Base-by-base conservation (phyloP, 2,329 filamentous ascomycete species). In the Colletotrichum spaethianum region DNA sequence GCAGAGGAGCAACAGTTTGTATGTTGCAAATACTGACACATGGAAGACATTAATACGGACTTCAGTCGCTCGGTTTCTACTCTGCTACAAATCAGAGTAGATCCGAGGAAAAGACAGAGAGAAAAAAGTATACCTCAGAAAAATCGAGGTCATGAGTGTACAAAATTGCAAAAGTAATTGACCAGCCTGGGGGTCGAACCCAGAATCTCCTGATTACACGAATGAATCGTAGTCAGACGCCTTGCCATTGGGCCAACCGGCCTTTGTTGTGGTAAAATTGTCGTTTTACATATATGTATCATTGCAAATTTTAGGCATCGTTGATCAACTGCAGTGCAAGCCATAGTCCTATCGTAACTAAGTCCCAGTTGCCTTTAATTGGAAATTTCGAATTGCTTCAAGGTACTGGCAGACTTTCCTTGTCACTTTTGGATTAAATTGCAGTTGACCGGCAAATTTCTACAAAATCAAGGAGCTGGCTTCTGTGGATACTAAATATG, bases 211-310 rank as follows among this genome's bases (percentile, higher is more conserved):
- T 72, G 65, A 72, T 72, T 53, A 16, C 52, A 33, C 40, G 36
- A 70, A 28, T 4, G n/a, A 53, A n/a, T 83, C 80, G 81, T 82
- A 82, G 81, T 83, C 81, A 83, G 80, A 83, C 81, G 81, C 81
- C 81, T 82, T 83, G 81, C 77, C 81, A 83, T 81, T 81, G 79
- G 79, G 78, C 79, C 79, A 82, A 72, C 69, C 69, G 69, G 69
- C 69, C 69, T 33, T 40, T 65, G 61, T 66, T 63, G 53, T 36
- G 26, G 52, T 57, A 31, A 50, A 40, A 57, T 36, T 70, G 2
- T 5, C 8, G 8, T 36, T 33, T 4, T 8, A 33, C 8, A 8
- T 4, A 4, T 33, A 33, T 33, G 4, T 33, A 33, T 33, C 31
- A 4, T 33, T 33, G 31, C 31, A 33, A 33, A n/a, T n/a, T n/a